phyloP scores from a whole-genome alignment of 2,329 filamentous ascomycete species.

The Xylaria sp. region DNA sequence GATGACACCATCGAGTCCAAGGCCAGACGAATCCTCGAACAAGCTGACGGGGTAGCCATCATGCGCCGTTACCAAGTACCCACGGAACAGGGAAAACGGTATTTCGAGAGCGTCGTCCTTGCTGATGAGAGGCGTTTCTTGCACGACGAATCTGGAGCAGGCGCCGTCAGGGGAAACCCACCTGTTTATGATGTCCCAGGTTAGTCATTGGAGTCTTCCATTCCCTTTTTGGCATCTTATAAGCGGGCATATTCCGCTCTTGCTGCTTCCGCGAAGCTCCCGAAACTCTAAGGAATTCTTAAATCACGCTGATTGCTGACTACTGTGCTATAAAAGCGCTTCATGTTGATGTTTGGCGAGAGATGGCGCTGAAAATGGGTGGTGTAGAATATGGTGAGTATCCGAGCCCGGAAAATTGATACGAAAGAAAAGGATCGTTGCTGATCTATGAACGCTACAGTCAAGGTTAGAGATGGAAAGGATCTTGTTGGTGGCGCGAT shows the following conservation, averaged over 20 bases:
- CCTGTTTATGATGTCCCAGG: conserved; percentile 35
- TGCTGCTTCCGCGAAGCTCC: not conserved
- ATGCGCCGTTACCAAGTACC: conserved; percentile 28
- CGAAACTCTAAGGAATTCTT: not conserved
- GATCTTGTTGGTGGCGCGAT: conserved; percentile 21
- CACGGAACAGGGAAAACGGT: conserved; percentile 14
- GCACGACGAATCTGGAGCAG: conserved; percentile 37
- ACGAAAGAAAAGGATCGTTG: not conserved
- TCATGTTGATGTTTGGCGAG: conserved; percentile 34
- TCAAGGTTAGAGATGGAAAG: conserved; percentile 35
- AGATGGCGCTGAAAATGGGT: conserved; percentile 33
- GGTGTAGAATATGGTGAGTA: conserved; percentile 29
- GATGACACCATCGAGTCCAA: conserved; percentile 13
- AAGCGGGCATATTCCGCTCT: not conserved
- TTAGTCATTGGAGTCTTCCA: not conserved
- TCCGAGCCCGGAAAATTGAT: too few relatives aligned
- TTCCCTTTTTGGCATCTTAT: not conserved
- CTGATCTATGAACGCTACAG: conserved; percentile 12
- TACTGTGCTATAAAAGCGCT: conserved; percentile 3
- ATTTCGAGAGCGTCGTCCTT: conserved; percentile 29
- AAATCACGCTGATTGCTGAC: not conserved
- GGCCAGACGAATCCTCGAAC: conserved; percentile 26
- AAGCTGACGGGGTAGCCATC: conserved; percentile 35
- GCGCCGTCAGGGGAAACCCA: conserved; percentile 28
- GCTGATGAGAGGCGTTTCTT: conserved; percentile 34